A percentile compares a stretch with the other conserved stretches of the same genome.
Evolutionary conservation across 2,329 filamentous ascomycete species (phyloP).

Genomic region (Colletotrichum sp.): DNA sequence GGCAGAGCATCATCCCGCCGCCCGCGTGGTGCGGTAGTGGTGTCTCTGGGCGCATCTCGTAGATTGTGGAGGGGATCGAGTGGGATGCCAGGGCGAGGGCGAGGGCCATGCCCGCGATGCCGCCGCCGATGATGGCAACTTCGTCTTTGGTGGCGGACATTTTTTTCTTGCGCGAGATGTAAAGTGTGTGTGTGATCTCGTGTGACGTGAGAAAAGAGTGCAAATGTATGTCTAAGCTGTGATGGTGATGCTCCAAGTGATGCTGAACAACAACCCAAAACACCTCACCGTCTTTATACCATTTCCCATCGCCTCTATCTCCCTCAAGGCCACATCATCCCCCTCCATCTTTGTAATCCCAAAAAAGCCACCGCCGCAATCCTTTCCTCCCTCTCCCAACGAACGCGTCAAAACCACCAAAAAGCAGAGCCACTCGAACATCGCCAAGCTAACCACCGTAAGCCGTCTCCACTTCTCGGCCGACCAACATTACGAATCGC

Average conservation of each 20-base stretch:
- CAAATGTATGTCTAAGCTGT: neutral
- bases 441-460: neutral
- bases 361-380: neutral
- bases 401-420: neutral
- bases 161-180: neutral
- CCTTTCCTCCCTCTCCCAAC: neutral
- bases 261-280: neutral
- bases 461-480: constrained; percentile 11
- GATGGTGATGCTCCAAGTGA: neutral
- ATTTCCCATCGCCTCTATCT: neutral
- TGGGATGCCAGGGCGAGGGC: constrained; percentile 59
- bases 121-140: constrained; percentile 16
- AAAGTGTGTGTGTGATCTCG: neutral
- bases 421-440: neutral
- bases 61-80: constrained; percentile 54
- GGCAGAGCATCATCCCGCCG: constrained; percentile 64
- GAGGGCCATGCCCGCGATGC: constrained; percentile 34
- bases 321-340: neutral
- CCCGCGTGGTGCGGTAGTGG: constrained; percentile 46
- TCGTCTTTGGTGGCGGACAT: neutral
- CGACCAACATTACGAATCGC: neutral
- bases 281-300: neutral
- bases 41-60: constrained; percentile 49
- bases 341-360: neutral
- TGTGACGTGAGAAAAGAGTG: neutral